phyloP scores from a whole-genome alignment of 1,139 yeast species.

The Meyerozyma elateridarum region DNA sequence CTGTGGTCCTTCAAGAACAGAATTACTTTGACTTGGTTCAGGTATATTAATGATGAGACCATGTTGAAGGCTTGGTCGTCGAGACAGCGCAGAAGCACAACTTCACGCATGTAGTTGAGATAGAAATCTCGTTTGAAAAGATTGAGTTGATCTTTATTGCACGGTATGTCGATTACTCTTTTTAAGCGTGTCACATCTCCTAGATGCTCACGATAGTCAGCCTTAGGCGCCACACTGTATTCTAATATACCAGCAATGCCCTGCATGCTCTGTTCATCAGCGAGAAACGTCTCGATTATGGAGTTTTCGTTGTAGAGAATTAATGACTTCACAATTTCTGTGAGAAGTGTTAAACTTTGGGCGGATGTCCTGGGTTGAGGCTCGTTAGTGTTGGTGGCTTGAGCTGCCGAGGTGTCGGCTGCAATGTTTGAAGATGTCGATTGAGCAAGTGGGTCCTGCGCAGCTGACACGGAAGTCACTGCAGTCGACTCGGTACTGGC shows the following conservation, averaged over 20 bases:
- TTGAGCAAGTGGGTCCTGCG: no score
- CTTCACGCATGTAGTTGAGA: conserved; percentile 79
- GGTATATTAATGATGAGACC: conserved; percentile 60
- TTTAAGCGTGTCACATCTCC: conserved; percentile 57
- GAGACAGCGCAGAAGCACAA: conserved; percentile 70
- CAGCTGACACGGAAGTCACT: no score
- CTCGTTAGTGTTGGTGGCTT: no score
- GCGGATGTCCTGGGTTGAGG: no score
- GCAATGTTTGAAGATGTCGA: no score
- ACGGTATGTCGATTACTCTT: conserved; percentile 55
- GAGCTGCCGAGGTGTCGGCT: no score
- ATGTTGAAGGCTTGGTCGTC: conserved; percentile 76
- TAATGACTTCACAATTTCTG: conserved; percentile 62
- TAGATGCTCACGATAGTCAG: conserved; percentile 70
- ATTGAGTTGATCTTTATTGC: conserved; percentile 31
- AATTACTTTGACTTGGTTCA: conserved; percentile 68
- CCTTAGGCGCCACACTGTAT: conserved; percentile 82
- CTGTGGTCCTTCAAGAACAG: conserved; percentile 50
- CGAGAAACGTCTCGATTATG: conserved; percentile 62
- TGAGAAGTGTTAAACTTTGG: neutral
- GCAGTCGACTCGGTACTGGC: no score
- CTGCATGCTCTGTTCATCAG: conserved; percentile 50
- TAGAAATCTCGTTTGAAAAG: conserved; percentile 72
- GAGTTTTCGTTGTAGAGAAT: conserved; percentile 67
- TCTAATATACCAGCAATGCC: conserved; percentile 82